Percentiles rank a stretch among this genome's conserved stretches.
Conservation (phyloP, 1,284 basidiomycete genomes). For the Stygiomarasmius scandens region DNA sequence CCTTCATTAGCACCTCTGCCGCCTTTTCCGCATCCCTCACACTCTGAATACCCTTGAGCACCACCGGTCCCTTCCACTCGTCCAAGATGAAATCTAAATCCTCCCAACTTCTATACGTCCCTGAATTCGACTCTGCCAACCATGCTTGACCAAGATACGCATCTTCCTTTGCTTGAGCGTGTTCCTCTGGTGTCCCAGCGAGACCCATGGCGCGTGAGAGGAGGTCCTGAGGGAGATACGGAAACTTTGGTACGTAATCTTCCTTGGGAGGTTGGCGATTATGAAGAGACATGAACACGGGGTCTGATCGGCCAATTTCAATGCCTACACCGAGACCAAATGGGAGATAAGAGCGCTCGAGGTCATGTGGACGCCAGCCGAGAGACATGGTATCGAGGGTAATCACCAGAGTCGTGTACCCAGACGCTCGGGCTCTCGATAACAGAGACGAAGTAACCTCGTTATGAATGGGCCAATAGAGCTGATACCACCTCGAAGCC, state of each 20-base stretch:
- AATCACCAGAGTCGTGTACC: conserved; percentile 69
- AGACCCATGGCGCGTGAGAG: conserved; percentile 23
- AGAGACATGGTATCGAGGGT: conserved; percentile 69
- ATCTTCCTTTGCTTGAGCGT: conserved; percentile 41
- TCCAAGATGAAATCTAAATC: conserved; percentile 63
- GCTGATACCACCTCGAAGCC: conserved; percentile 75
- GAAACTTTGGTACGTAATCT: conserved; percentile 51
- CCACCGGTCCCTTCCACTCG: conserved; percentile 70
- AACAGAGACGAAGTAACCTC: conserved; percentile 70
- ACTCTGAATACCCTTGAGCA: conserved; percentile 72
- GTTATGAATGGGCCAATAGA: conserved; percentile 74
- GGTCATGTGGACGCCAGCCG: conserved; percentile 72
- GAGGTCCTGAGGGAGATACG: conserved; percentile 53
- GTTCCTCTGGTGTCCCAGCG: conserved; percentile 42
- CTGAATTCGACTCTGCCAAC: conserved; percentile 60
- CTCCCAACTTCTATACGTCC: conserved; percentile 64
- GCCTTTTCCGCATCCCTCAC: conserved; percentile 70
- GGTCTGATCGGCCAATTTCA: conserved; percentile 66
- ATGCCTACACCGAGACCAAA: conserved; percentile 62
- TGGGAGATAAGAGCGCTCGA: conserved; percentile 61
- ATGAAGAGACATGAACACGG: conserved; percentile 66
- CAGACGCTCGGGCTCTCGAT: conserved; percentile 61
- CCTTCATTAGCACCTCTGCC: conserved; percentile 37
- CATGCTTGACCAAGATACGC: conserved; percentile 55
- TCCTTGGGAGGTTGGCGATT: conserved; percentile 41